Evolutionary conservation across 2,329 filamentous ascomycete species (phyloP).

Genomic region (Fusarium sp.): DNA sequence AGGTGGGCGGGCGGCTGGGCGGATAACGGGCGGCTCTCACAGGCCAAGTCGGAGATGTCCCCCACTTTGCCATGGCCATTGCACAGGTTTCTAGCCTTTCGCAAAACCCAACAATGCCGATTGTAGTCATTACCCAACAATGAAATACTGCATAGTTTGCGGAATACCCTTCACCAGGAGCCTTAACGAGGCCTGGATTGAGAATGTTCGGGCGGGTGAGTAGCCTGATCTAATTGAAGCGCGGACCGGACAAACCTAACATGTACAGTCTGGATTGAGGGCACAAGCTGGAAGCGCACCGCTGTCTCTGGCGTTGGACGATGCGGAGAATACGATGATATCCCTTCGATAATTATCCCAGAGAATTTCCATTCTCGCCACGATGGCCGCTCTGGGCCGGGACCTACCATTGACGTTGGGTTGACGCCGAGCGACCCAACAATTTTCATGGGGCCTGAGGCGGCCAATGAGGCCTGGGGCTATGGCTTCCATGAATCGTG

Average conservation of each 20-base stretch:
- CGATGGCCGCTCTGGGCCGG: accelerated
- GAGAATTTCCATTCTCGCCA: not conserved
- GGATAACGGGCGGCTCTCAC: too few species aligned
- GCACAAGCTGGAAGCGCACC: not conserved
- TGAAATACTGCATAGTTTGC: not conserved
- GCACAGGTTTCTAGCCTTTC: too few species aligned
- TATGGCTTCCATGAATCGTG: slow-evolving; percentile 21
- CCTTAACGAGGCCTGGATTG: not conserved
- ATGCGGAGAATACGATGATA: not conserved
- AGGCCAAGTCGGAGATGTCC: too few species aligned
- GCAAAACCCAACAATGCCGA: not conserved
- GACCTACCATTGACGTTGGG: not conserved
- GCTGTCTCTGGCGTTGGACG: not conserved
- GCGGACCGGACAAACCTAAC: too few species aligned
- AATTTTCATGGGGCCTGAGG: accelerated
- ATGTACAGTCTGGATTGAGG: not conserved
- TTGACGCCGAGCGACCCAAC: not conserved
- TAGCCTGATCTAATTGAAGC: not conserved
- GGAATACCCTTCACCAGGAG: not conserved
- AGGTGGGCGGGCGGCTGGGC: too few species aligned
- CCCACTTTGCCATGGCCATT: too few species aligned
- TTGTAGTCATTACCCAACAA: not conserved
- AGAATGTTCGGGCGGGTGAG: accelerated
- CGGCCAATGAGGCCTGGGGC: not conserved
- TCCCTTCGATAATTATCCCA: not conserved